phyloP scores from a whole-genome alignment of 805 yeast species.

The Dipodascopsis uninucleata region DNA sequence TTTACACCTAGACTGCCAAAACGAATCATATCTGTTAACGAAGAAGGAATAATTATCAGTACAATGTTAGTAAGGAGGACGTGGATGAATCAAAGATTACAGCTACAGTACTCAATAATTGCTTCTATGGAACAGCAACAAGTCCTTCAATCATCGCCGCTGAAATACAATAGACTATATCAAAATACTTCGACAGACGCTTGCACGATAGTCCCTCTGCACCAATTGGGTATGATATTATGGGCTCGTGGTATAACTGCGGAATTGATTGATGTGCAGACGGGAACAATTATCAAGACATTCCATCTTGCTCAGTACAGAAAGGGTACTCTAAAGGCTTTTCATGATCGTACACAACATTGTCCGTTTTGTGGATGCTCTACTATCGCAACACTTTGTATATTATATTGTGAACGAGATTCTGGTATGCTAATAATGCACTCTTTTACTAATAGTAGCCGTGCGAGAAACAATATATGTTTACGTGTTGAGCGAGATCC shows the following conservation, averaged over 20 bases:
- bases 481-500: constrained; percentile 89
- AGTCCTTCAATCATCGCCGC: not conserved
- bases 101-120: constrained; percentile 12
- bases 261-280: constrained; percentile 70
- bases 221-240: constrained; percentile 72
- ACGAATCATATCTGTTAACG: constrained; percentile 48
- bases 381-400: constrained; percentile 65
- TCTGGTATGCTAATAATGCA: constrained; percentile 59
- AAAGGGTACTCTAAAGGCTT: constrained; percentile 57
- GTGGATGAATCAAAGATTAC: constrained; percentile 25
- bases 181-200: not conserved
- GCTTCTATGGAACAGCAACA: constrained; percentile 10
- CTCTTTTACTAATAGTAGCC: constrained; percentile 65
- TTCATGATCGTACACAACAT: constrained; percentile 82
- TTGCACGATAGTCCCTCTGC: constrained; percentile 38
- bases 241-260: constrained; percentile 55
- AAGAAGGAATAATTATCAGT: constrained; percentile 18
- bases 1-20: constrained; percentile 73
- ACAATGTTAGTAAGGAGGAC: constrained; percentile 23
- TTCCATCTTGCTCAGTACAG: constrained; percentile 62
- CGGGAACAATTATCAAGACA: constrained; percentile 64
- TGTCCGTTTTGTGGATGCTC: constrained; percentile 91
- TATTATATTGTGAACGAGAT: constrained; percentile 65
- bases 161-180: not conserved
- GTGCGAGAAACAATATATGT: constrained; percentile 77